Base-by-base conservation (phyloP, 352 stramenopile species). In the Globisporangium acanthophoron region DNA sequence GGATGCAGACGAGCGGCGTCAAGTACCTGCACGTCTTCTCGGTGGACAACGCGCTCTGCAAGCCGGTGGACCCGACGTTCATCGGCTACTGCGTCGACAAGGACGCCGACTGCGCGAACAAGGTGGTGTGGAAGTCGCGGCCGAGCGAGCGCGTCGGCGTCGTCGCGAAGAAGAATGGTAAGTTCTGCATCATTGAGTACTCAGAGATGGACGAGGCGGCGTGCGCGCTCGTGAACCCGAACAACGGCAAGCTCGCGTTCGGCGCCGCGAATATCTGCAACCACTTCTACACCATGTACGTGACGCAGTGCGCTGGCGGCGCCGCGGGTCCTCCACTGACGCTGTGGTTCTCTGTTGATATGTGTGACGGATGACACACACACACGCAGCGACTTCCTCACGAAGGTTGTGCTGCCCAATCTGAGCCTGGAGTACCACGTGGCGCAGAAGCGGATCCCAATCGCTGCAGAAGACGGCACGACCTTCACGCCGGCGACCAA, bases 231-330 rank as follows among this genome's bases (percentile, higher is more conserved):
- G 67, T 76, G 46, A 62, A 92, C 52, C 48, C 70, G 24, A 65
- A 35, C 47, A 94, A 73, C 2, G 94, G 93, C 13, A 80, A 88
- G 54, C 81, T 99, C 11, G 66, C 90, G 0, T 99, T 97, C 70
- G 92, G 96, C 13, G 94, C 95, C 1, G 97, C 89, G 29, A 99
- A 99, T 67, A 99, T 99, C 70, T 99, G 97, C 88, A 99, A 99
- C 82, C 96, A 99, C 70, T 98, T 97, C 60, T 99, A 97, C 69
- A 94, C 87, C 1, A 53, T 97, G 40, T 92, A 87, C 40, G 98
- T 66, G 24, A 27, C 24, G 24, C 21, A 15, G 39, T 43, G 39
- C 39, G 12, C 39, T 43, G 40, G 5, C 16, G 13, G 15, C 40
- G 40, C 8, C 13, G 21, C 13, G 16, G 13, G 40, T 21, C 13